Base-by-base conservation (phyloP, 257 asterid genomes). In the Thymus quinquecostatus region DNA sequence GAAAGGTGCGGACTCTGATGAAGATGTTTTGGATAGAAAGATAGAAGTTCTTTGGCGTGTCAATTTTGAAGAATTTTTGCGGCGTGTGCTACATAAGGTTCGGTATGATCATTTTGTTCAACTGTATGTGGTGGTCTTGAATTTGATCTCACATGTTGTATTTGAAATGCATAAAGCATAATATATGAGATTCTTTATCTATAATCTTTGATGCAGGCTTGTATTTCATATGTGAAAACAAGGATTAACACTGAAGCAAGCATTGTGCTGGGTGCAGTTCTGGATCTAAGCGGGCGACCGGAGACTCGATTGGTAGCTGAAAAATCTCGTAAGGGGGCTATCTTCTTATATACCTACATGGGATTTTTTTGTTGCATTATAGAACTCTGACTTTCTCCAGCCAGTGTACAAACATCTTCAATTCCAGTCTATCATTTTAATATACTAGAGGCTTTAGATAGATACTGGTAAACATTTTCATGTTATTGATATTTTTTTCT, bases 41-140 rank as follows among this genome's bases (percentile, higher is more conserved):
- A 89, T 84, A 80, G 89, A 86, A 81, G 86, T 86, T 58, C 87
- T 95, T 76, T 95, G 98, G 99, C 96, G 97, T 70, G 98, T 86
- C 60, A 95, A 95, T 72, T 82, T 79, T 72, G 97, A 92, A 75
- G 99, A 95, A 83, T 77, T 92, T 84, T 60, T 88, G 60, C 84
- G 80, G 45, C 86, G 86, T 61, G 72, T 88, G 71, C 81, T 92
- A 78, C 80, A 83, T 72, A 89, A 92, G 97, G 99, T 94, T 74
- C 47, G 71, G 50, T 56, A 13, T 66, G 56, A 71, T 65, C 14
- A 50, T 50, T 73, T 74, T 45, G 68, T 73, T 5, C 32, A 38
- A 34, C 44, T 56, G 43, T 65, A 60, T 57, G 14, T 64, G 57
- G 65, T 36, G 73, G 68, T 12, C 34, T 55, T 38, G 59, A 44